A percentile compares a stretch with the other conserved stretches of the same genome.
Conservation (phyloP, 2,329 filamentous ascomycete genomes). For the Scedosporium minutisporum region DNA sequence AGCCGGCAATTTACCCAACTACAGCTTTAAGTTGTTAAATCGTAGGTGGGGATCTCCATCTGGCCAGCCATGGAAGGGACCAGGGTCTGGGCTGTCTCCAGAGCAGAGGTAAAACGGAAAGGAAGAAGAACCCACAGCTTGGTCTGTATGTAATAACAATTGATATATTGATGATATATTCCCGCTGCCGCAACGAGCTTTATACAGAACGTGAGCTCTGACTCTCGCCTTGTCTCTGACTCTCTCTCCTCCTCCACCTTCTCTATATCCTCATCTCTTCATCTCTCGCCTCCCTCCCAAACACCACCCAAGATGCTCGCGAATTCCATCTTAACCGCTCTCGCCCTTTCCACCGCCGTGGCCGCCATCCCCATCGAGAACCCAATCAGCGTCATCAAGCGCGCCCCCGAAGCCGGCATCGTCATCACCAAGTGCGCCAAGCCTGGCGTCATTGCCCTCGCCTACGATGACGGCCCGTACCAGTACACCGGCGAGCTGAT, state of each 20-base stretch:
- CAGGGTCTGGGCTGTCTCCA: too few species aligned
- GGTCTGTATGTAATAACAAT: too few species aligned
- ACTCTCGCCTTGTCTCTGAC: not conserved
- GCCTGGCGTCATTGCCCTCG: conserved; percentile 37
- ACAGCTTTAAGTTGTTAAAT: not conserved
- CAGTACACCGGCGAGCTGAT: conserved; percentile 37
- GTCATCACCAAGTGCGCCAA: conserved; percentile 35
- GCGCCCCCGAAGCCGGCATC: conserved; percentile 28
- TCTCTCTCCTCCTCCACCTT: not conserved
- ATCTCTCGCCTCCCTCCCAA: not conserved
- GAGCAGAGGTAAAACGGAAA: too few species aligned
- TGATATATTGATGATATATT: too few species aligned
- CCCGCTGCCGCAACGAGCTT: too few species aligned
- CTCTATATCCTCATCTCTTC: not conserved
- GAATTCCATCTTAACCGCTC: conserved; percentile 13
- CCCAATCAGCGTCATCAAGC: conserved; percentile 31
- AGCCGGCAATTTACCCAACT: not conserved
- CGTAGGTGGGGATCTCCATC: too few species aligned
- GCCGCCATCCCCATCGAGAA: conserved; percentile 20
- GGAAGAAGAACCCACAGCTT: too few species aligned
- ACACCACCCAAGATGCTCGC: conserved; percentile 15
- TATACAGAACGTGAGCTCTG: too few species aligned
- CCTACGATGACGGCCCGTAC: conserved; percentile 44
- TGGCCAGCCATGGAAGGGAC: too few species aligned
- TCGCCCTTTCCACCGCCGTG: conserved; percentile 18